These are phyloP conservation scores for Fragosphaeria purpurea DNA, from an alignment of 2,329 filamentous ascomycete species.

Conservation along the genomic window DNA sequence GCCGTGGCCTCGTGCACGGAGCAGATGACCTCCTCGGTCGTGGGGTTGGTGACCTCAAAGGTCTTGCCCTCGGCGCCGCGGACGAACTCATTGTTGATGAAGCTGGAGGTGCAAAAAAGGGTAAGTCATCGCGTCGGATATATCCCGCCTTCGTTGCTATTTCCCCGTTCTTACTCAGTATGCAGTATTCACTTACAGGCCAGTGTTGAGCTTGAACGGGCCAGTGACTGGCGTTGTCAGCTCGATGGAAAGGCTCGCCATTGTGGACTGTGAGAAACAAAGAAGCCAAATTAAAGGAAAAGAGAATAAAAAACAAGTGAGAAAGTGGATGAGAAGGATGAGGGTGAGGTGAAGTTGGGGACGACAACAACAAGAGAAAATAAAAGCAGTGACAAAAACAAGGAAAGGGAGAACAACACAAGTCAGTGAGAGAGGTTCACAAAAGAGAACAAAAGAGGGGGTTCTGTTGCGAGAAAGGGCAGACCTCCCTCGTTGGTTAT, in stretches of 20 bases:
- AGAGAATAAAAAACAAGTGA: background rate
- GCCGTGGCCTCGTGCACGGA: slow-evolving; percentile 77
- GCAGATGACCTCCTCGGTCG: slow-evolving; percentile 75
- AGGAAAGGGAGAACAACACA: background rate
- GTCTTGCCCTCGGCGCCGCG: slow-evolving; percentile 76
- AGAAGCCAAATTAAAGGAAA: background rate
- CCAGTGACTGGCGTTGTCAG: slow-evolving; percentile 60
- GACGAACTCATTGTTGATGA: slow-evolving; percentile 91
- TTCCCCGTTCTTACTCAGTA: no score
- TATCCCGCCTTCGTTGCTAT: no score
- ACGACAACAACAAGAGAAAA: no score
- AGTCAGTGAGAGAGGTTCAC: background rate
- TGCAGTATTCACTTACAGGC: slow-evolving; percentile 38
- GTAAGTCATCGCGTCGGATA: background rate
- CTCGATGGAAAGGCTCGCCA: slow-evolving; percentile 33
- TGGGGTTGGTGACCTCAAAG: slow-evolving; percentile 85
- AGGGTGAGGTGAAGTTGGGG: no score
- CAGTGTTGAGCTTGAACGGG: slow-evolving; percentile 48
- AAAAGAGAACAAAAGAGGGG: background rate
- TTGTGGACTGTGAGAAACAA: slow-evolving; percentile 13
- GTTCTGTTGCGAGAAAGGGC: no score
- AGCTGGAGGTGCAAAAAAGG: slow-evolving; percentile 35
- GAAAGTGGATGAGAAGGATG: background rate
- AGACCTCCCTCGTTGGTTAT: no score
- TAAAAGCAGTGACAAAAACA: background rate